These are phyloP conservation scores for Tulasnella sp. DNA, from an alignment of 768 basidiomycete genomes.

Conservation along the genomic window DNA sequence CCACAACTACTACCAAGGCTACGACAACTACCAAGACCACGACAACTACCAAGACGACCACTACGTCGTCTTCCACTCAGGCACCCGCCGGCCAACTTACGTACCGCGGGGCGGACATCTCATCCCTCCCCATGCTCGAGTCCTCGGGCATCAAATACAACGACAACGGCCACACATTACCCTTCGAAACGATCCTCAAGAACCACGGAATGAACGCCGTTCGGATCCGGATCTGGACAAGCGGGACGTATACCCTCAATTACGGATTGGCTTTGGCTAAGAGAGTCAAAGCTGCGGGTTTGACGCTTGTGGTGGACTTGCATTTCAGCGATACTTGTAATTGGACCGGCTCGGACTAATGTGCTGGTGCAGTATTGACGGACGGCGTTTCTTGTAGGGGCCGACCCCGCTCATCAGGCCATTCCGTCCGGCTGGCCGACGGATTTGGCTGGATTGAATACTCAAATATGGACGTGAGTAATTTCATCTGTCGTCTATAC, in stretches of 20 bases:
- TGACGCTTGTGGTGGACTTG: conserved; percentile 44
- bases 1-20: not conserved
- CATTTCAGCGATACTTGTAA: conserved; percentile 56
- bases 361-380: not conserved
- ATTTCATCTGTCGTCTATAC: not conserved
- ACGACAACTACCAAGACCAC: too few relatives aligned
- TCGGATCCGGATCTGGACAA: conserved; percentile 52
- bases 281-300: conserved; percentile 43
- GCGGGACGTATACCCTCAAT: conserved; percentile 38
- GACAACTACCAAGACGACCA: not conserved
- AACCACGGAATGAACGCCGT: conserved; percentile 47
- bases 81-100: conserved; percentile 22
- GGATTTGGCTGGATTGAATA: conserved; percentile 38
- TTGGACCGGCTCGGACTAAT: not conserved
- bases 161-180: conserved; percentile 27
- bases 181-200: conserved; percentile 42
- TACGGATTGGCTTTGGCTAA: conserved; percentile 45
- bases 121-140: conserved; percentile 42
- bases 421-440: conserved; percentile 49
- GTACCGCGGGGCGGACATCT: conserved; percentile 46
- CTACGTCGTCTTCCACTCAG: not conserved
- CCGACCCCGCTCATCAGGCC: conserved; percentile 29
- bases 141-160: conserved; percentile 35
- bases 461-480: conserved; percentile 42
- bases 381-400: not conserved